Evolutionary conservation across 352 stramenopile genomes (phyloP), one percentile per base, ranked within the genome.

Genomic region (Phytophthora brassicae): DNA sequence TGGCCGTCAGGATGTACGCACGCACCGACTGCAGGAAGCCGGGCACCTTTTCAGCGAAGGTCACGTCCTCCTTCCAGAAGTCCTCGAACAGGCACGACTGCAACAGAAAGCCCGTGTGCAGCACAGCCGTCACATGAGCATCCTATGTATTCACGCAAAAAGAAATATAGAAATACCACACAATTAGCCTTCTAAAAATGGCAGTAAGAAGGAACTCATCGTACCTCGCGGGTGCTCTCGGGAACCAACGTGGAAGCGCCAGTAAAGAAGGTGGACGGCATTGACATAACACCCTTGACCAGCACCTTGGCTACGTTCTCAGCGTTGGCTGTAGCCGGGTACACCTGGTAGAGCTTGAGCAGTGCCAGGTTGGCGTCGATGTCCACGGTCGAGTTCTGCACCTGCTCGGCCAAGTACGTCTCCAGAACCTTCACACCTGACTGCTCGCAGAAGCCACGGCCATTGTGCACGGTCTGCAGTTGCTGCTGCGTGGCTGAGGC

Each of bases 301-400:
- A 94, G 69, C 44, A 93, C 74, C 52, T 78, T 85, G 41, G 74
- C 68, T 36, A 90, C 81, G 24, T 87, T 78, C 50, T 78, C 70
- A 33, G 74, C 75, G n/a, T 89, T 84, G 9, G 64, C 45, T 42
- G 73, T 68, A 39, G 58, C 64, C 26, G 84, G 83, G 71, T 91
- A 91, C 23, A 95, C 60, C 43, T 87, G 64, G 73, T 92, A 95
- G 47, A 95, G 73, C 72, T 91, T 92, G 55, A 95, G 73, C 57
- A 95, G 77, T 62, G 81, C 81, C 58, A 95, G 66, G 63, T 88
- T 74, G 52, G 86, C 83, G 69, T 95, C 81, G 24, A 89, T 77
- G 52, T 94, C 84, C 28, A 93, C 72, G 9, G 61, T 79, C 17
- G 53, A 58, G 64, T 68, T 79, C 47, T 72, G 33, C 60, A 94